A percentile compares a stretch with the other conserved stretches of the same genome.
phyloP scores from a whole-genome alignment of 495 filamentous ascomycete genomes.

The Lepidopterella palustris region DNA sequence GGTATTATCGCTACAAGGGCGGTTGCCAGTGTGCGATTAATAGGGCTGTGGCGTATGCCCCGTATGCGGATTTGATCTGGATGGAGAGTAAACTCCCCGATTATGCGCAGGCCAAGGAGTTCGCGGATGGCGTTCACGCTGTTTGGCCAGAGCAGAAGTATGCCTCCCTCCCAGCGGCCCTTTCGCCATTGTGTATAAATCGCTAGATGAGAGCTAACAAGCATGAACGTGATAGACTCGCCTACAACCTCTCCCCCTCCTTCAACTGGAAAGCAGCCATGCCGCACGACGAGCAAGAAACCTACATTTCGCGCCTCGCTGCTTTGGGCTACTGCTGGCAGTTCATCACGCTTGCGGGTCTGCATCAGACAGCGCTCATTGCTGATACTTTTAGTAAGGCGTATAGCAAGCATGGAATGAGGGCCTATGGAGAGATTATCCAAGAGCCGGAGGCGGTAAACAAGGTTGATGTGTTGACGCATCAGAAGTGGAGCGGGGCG shows the following conservation, averaged over 20 bases:
- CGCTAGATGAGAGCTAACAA: not conserved
- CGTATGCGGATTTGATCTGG: conserved; percentile 94
- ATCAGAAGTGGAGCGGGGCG: conserved; percentile 97
- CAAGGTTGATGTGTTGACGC: conserved; percentile 88
- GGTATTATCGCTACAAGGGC: conserved; percentile 86
- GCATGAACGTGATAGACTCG: conserved; percentile 50
- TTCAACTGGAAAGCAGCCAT: conserved; percentile 99
- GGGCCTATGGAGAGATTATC: conserved; percentile 91
- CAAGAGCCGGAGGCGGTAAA: conserved; percentile 95
- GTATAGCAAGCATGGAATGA: conserved; percentile 78
- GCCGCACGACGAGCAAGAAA: conserved; percentile 87
- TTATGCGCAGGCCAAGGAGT: conserved; percentile 85
- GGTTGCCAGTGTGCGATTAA: conserved; percentile 90
- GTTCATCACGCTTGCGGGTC: conserved; percentile 97
- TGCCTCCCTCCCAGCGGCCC: conserved; percentile 37
- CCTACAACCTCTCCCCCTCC: conserved; percentile 95
- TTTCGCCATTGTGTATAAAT: not conserved
- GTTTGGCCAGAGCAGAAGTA: conserved; percentile 96
- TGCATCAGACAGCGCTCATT: conserved; percentile 92
- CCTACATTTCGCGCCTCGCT: conserved; percentile 87
- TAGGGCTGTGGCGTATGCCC: conserved; percentile 84
- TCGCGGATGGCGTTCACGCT: conserved; percentile 88
- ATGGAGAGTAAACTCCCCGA: conserved; percentile 98
- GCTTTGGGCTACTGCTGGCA: conserved; percentile 96
- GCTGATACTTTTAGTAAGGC: conserved; percentile 80